These are phyloP conservation scores for Talaromyces sp. DNA, from an alignment of 2,329 filamentous ascomycete species.

Conservation along the genomic window DNA sequence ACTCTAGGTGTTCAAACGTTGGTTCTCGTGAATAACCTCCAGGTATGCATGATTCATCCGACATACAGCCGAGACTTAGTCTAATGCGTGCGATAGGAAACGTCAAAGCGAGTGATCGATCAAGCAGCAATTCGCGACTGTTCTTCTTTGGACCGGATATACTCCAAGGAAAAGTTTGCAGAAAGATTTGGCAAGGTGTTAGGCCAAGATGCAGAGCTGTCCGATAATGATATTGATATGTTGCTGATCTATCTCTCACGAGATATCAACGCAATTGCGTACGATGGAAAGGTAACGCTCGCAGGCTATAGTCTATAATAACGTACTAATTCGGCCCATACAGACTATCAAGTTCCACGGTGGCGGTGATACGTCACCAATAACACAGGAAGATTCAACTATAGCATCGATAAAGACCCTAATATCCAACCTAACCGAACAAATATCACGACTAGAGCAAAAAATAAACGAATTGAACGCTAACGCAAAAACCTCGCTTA, in stretches of 20 bases:
- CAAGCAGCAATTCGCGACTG: slow-evolving; percentile 41
- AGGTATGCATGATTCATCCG: slow-evolving; percentile 35
- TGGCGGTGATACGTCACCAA: slow-evolving; percentile 46
- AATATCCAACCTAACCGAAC: slow-evolving; percentile 60
- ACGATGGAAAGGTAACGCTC: slow-evolving; percentile 41
- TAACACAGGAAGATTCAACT: slow-evolving; percentile 74
- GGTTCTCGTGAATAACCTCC: slow-evolving; percentile 53
- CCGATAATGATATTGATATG: slow-evolving; percentile 63
- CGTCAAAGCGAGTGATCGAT: slow-evolving; percentile 52
- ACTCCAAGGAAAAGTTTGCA: slow-evolving; percentile 62
- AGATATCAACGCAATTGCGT: slow-evolving; percentile 54
- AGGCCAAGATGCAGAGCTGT: slow-evolving; percentile 47
- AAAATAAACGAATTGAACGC: slow-evolving; percentile 48
- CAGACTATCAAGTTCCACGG: slow-evolving; percentile 70
- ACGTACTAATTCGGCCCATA: slow-evolving; percentile 16
- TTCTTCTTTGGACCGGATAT: slow-evolving; percentile 60
- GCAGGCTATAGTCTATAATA: slow-evolving; percentile 10
- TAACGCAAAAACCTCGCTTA: slow-evolving; percentile 66
- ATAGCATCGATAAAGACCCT: slow-evolving; percentile 77
- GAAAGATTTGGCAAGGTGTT: slow-evolving; percentile 54
- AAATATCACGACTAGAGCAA: slow-evolving; percentile 61
- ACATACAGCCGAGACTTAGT: background rate
- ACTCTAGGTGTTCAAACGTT: slow-evolving; percentile 38
- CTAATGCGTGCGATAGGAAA: slow-evolving; percentile 33
- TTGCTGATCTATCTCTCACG: slow-evolving; percentile 66